Evolutionary conservation across 257 asterid species (phyloP), one percentile per base, ranked within the genome.

Genomic region (Handroanthus guayacan): DNA sequence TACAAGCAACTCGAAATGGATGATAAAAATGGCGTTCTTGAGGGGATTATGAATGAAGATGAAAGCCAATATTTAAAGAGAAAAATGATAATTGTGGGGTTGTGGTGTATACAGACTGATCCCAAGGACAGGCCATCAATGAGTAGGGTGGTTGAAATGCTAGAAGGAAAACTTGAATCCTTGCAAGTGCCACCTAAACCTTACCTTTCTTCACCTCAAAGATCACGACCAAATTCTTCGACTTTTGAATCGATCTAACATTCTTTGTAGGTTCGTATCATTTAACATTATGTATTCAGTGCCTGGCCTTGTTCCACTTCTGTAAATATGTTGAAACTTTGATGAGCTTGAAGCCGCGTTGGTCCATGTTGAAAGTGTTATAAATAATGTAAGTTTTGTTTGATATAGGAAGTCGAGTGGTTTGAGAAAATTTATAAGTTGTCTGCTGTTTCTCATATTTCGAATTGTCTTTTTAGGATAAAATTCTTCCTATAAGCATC

Each of bases 41-140:
- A 34, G 0, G 85, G 79, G 1, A 50, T 76, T 64, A 11, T 43
- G 68, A 70, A 69, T 16, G 80, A 69, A 68, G 67, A 75, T 18
- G 84, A 82, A 31, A 57, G 48, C 5, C 50, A 71, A 45, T 25
- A 13, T 34, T 75, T 57, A 0, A 75, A 20, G 58, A 67, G 56
- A 54, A 85, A 85, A 52, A 71, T 85, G 76, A 34, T 79, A 0
- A 68, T 79, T 2, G 83, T 71, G 36, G 78, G 85, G 16, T 63
- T 79, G 2, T 79, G 86, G 84, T 84, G 88, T 37, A 74, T 84
- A 17, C 86, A 84, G 60, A 76, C 57, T 56, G 68, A 76, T 69
- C 88, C 86, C 0, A 43, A 78, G 2, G 34, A 9, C 9, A 37
- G 86, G 4, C 86, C 88, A 18, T 43, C 86, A 0, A 85, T 82